These are phyloP conservation scores for Diddensiella santjacobensis DNA, from an alignment of 805 yeast species.

Conservation along the genomic window DNA sequence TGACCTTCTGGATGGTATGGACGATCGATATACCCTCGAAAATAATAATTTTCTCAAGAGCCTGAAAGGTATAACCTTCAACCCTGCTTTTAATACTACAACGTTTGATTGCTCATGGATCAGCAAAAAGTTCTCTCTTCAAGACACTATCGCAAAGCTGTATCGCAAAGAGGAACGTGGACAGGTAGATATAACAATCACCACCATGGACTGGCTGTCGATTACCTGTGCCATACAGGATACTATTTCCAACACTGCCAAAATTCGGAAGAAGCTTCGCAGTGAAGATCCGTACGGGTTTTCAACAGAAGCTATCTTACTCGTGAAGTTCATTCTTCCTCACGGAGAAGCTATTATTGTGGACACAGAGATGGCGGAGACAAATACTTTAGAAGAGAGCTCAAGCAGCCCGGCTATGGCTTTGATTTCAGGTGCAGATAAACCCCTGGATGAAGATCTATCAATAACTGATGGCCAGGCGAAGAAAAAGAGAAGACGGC, in stretches of 20 bases:
- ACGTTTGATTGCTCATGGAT: slow-evolving; percentile 6
- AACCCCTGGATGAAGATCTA: background rate
- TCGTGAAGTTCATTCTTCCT: slow-evolving; percentile 19
- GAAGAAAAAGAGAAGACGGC: background rate
- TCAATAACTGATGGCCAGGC: background rate
- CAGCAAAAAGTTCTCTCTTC: slow-evolving; percentile 3
- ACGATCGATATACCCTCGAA: slow-evolving; percentile 15
- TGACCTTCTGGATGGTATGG: slow-evolving; percentile 13
- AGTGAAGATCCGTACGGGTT: slow-evolving; percentile 21
- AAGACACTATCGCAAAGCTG: slow-evolving; percentile 11
- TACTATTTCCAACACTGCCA: slow-evolving; percentile 9
- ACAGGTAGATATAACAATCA: slow-evolving; percentile 15
- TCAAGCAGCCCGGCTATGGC: background rate
- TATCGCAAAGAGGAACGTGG: slow-evolving; percentile 5
- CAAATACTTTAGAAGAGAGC: background rate
- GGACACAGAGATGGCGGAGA: background rate
- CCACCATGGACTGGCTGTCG: slow-evolving; percentile 21
- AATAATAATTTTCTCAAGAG: slow-evolving; percentile 1
- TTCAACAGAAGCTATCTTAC: slow-evolving; percentile 12
- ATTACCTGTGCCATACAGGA: slow-evolving; percentile 18
- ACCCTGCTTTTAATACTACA: slow-evolving; percentile 6
- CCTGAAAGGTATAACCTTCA: background rate
- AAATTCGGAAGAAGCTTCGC: slow-evolving; percentile 13
- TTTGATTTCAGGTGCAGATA: background rate
- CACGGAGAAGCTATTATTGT: slow-evolving; percentile 13